Percentiles rank a stretch among this genome's conserved stretches.
phyloP scores from a whole-genome alignment of 495 filamentous ascomycete genomes.

The Diplogelasinospora grovesii region DNA sequence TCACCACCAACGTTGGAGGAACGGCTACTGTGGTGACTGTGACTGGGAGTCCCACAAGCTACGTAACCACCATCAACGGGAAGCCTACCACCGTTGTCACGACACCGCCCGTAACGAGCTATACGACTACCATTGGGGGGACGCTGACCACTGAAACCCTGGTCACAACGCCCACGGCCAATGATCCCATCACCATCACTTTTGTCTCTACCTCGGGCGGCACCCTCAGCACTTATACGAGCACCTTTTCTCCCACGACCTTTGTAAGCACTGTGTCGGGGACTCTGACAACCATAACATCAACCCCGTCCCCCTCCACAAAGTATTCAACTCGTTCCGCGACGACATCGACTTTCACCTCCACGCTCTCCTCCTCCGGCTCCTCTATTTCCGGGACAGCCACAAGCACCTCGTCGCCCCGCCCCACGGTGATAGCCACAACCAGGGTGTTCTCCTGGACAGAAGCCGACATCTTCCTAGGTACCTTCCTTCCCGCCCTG shows the following conservation, averaged over 20 bases:
- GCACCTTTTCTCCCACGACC: slow-evolving; percentile 20
- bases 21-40: slow-evolving; percentile 20
- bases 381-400: too few species aligned
- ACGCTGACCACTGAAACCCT: slow-evolving; percentile 17
- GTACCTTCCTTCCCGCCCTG: slow-evolving; percentile 29
- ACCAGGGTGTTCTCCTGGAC: slow-evolving; percentile 18
- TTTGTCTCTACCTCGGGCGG: slow-evolving; percentile 19
- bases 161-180: slow-evolving; percentile 23
- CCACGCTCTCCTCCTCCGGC: too few species aligned
- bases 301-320: slow-evolving; percentile 18
- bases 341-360: slow-evolving; percentile 17
- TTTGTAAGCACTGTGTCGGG: slow-evolving; percentile 24
- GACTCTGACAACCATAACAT: slow-evolving; percentile 21
- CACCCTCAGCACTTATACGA: slow-evolving; percentile 20
- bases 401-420: slow-evolving; percentile 1
- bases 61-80: slow-evolving; percentile 24
- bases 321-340: slow-evolving; percentile 14
- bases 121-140: slow-evolving; percentile 21
- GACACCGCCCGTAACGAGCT: slow-evolving; percentile 21
- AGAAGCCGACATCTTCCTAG: slow-evolving; percentile 26
- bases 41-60: slow-evolving; percentile 16
- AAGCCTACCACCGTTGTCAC: slow-evolving; percentile 18
- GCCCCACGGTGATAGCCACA: slow-evolving; percentile 9
- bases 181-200: slow-evolving; percentile 21
- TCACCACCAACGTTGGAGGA: slow-evolving; percentile 19